phyloP scores from a whole-genome alignment of 441 rosid genomes.

The Capsella rubella region DNA sequence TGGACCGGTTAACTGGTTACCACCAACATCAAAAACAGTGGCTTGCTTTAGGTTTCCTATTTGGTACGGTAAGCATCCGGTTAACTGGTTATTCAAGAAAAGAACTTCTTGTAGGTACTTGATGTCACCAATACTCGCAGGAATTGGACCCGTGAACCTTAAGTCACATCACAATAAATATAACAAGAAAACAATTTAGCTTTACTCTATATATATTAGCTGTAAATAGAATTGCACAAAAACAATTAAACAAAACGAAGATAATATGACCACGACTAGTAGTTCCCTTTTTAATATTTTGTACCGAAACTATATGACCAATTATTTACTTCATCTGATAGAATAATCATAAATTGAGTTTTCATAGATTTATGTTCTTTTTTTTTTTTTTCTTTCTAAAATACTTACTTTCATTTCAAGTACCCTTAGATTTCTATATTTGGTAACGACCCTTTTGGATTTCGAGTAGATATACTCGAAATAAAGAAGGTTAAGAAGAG shows the following conservation, averaged over 20 bases:
- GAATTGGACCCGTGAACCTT: constrained; percentile 71
- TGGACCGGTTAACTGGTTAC: constrained; percentile 65
- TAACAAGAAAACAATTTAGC: not conserved
- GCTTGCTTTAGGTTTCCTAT: constrained; percentile 68
- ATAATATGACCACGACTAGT: too few relatives aligned
- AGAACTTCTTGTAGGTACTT: constrained; percentile 62
- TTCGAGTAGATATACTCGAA: not conserved
- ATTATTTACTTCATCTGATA: not conserved
- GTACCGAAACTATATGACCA: not conserved
- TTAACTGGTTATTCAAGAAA: constrained; percentile 66
- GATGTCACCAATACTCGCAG: constrained; percentile 59
- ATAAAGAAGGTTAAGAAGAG: not conserved
- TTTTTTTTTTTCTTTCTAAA: too few relatives aligned
- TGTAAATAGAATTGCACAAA: too few relatives aligned
- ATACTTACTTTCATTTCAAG: too few relatives aligned
- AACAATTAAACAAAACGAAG: too few relatives aligned
- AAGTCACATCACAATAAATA: constrained; percentile 13
- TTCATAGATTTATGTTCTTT: not conserved
- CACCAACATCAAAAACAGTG: constrained; percentile 63
- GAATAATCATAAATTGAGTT: too few relatives aligned
- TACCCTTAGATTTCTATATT: too few relatives aligned
- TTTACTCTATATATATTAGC: not conserved
- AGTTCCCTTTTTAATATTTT: too few relatives aligned
- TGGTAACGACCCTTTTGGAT: not conserved
- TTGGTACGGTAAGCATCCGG: constrained; percentile 84